Evolutionary conservation across 169 alveolate species (phyloP).

Genomic region (Eimeria maxima): DNA sequence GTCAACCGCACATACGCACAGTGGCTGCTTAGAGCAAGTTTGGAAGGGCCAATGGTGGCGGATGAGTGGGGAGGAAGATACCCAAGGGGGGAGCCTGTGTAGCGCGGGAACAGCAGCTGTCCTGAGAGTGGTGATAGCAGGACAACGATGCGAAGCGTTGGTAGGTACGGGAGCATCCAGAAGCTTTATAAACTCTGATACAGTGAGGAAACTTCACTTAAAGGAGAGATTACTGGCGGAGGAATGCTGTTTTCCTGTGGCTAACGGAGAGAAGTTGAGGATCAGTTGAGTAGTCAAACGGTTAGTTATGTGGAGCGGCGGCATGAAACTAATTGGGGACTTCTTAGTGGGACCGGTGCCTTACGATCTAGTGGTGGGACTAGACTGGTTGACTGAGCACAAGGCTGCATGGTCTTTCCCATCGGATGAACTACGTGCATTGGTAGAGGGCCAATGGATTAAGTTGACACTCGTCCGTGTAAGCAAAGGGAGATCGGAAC

Average conservation of each 20-base stretch:
- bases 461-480: no score
- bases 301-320: neutral
- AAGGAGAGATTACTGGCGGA: neutral
- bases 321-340: neutral
- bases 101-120: neutral
- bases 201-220: neutral
- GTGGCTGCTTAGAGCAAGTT: neutral
- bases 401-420: neutral
- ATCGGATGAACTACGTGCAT: neutral
- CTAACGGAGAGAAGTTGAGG: neutral
- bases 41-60: neutral
- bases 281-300: neutral
- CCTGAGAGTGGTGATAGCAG: neutral
- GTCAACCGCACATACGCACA: neutral
- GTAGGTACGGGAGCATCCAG: neutral
- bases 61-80: neutral
- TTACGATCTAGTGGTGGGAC: neutral
- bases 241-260: neutral
- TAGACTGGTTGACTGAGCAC: neutral
- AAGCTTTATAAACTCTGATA: neutral
- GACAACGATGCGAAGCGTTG: neutral
- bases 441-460: neutral
- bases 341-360: conserved; percentile 18
- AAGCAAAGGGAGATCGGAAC: neutral
- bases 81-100: neutral